Evolutionary conservation across 1,284 basidiomycete species (phyloP).

Genomic region (Moesziomyces sp.): DNA sequence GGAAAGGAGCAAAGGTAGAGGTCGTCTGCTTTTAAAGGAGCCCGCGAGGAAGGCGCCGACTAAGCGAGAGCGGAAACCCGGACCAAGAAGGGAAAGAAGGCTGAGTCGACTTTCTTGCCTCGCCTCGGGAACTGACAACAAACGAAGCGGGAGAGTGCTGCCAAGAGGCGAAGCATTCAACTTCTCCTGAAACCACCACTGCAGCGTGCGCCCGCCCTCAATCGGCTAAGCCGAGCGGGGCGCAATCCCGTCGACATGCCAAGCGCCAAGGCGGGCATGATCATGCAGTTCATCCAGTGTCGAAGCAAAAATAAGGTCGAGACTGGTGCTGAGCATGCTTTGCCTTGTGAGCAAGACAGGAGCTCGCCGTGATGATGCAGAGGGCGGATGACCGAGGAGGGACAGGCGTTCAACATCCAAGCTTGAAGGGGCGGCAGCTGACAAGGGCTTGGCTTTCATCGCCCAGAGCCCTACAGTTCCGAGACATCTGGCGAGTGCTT

Average conservation of each 20-base stretch:
- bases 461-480: background rate
- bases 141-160: background rate
- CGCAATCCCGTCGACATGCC: background rate
- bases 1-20: background rate
- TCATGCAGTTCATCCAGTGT: background rate
- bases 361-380: constrained; percentile 1
- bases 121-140: background rate
- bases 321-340: background rate
- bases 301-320: background rate
- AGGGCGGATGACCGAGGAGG: background rate
- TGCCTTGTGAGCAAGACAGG: too few relatives aligned
- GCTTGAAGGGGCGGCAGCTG: background rate
- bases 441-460: background rate
- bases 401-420: constrained; percentile 25
- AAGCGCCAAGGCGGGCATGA: background rate
- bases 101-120: too few relatives aligned
- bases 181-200: background rate
- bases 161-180: background rate
- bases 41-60: background rate
- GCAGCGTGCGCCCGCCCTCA: background rate
- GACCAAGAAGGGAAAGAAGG: background rate
- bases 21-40: background rate
- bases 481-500: background rate
- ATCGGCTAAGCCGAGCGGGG: background rate
- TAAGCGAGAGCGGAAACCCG: background rate